These are phyloP conservation scores for Fusarium sp. DNA, from an alignment of 2,329 filamentous ascomycete genomes.

Conservation along the genomic window DNA sequence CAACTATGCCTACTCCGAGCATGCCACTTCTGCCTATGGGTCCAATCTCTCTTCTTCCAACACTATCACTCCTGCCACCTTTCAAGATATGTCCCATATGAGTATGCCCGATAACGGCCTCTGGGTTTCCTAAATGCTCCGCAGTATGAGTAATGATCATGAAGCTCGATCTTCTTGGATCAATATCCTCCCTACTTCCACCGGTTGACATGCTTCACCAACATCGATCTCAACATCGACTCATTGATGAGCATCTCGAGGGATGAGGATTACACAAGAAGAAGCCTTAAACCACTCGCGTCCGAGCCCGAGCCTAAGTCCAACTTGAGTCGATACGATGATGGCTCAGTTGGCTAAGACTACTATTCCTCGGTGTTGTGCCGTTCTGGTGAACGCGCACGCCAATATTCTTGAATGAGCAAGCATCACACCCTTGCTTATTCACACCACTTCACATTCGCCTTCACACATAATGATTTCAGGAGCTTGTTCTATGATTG, in stretches of 20 bases:
- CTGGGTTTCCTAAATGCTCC: conserved; percentile 32
- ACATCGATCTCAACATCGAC: conserved; percentile 14
- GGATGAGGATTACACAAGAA: conserved; percentile 38
- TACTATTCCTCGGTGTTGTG: conserved; percentile 18
- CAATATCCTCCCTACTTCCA: conserved; percentile 29
- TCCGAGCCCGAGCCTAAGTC: conserved; percentile 24
- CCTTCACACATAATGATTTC: conserved; percentile 42
- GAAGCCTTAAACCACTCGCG: conserved; percentile 29
- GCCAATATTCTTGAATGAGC: conserved; percentile 3
- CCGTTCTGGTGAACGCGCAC: conserved; percentile 12
- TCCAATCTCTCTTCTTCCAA: conserved; percentile 46
- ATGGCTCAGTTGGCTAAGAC: conserved; percentile 9
- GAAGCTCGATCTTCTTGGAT: conserved; percentile 25
- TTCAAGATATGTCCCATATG: conserved; percentile 43
- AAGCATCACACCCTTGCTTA: conserved; percentile 15
- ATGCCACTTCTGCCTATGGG: conserved; percentile 41
- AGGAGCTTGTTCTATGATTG: conserved; percentile 35
- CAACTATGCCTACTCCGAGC: conserved; percentile 45
- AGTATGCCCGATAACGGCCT: conserved; percentile 34
- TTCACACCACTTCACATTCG: conserved; percentile 4
- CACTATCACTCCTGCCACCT: conserved; percentile 45
- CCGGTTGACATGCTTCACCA: conserved; percentile 20
- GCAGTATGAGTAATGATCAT: conserved; percentile 10
- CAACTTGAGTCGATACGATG: conserved; percentile 22
- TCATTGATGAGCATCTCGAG: conserved; percentile 17